Conservation (phyloP, 148 eudicot genomes). For the Rhododendron ovatum region DNA sequence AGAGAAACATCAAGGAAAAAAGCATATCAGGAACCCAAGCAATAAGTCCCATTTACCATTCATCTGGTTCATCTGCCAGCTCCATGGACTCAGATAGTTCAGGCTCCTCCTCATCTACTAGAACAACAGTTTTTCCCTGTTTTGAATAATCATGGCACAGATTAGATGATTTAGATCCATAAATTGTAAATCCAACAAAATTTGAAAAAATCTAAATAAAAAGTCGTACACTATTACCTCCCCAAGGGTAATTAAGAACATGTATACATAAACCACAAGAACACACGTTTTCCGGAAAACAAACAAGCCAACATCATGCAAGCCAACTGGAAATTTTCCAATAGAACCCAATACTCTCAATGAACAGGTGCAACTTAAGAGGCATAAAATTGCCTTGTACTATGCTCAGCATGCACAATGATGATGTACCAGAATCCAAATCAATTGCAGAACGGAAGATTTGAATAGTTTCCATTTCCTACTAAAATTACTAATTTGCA, state of each 20-base stretch:
- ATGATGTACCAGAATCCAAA: neutral
- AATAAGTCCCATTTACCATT: constrained; percentile 15
- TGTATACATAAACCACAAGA: constrained; percentile 11
- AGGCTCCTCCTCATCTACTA: constrained; percentile 72
- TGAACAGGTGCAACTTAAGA: neutral
- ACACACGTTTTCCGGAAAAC: neutral
- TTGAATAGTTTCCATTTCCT: neutral
- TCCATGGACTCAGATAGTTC: constrained; percentile 19
- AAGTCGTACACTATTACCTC: neutral
- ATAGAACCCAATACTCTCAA: neutral
- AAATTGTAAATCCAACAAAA: neutral
- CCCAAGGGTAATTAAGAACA: neutral
- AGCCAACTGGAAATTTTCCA: neutral
- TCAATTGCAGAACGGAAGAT: neutral
- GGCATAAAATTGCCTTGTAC: neutral
- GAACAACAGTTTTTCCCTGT: constrained; percentile 40
- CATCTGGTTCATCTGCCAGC: constrained; percentile 32
- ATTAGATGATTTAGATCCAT: neutral
- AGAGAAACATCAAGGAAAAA: neutral
- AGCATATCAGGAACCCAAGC: neutral
- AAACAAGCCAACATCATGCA: neutral
- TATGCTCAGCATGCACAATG: neutral
- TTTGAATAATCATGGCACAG: constrained; percentile 3
- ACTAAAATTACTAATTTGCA: neutral
- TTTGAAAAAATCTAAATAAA: constrained; percentile 4